These are phyloP conservation scores for Yarrowia bubula DNA, from an alignment of 805 yeast genomes.

Conservation along the genomic window DNA sequence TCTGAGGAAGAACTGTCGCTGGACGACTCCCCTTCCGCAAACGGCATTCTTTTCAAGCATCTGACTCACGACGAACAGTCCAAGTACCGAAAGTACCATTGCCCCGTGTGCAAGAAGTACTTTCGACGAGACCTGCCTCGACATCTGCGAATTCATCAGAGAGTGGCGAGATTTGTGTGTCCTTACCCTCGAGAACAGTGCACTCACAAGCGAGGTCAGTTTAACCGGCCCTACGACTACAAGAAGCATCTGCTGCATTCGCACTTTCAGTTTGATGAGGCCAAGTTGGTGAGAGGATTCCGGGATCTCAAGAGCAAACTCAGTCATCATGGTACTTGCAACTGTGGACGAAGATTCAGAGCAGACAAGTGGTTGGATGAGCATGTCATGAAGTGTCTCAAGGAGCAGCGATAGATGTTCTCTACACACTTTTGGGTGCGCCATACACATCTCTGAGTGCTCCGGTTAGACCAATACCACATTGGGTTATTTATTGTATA, in stretches of 20 bases:
- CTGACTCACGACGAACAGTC: constrained; percentile 18
- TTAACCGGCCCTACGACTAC: constrained; percentile 66
- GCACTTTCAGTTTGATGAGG: constrained; percentile 56
- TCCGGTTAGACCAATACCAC: constrained; percentile 34
- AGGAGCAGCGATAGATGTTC: not conserved
- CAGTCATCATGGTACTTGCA: constrained; percentile 51
- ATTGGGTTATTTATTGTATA: constrained; percentile 18
- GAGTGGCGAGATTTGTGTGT: constrained; percentile 56
- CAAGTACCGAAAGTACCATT: constrained; percentile 36
- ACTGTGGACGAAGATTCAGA: constrained; percentile 49
- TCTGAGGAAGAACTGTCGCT: not conserved
- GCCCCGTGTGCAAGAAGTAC: constrained; percentile 53
- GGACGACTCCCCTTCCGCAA: constrained; percentile 18
- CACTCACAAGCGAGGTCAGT: constrained; percentile 57
- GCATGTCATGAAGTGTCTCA: constrained; percentile 43
- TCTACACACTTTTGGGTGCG: no score
- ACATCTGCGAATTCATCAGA: constrained; percentile 62
- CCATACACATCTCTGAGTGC: no score
- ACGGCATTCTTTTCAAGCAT: constrained; percentile 11
- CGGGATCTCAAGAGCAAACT: constrained; percentile 56
- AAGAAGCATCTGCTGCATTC: constrained; percentile 62
- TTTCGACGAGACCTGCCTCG: constrained; percentile 61
- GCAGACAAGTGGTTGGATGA: constrained; percentile 57
- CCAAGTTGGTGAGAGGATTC: constrained; percentile 43
- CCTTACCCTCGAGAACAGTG: constrained; percentile 56